Conservation (phyloP, 768 basidiomycete species). For the Mycena rebaudengoi region DNA sequence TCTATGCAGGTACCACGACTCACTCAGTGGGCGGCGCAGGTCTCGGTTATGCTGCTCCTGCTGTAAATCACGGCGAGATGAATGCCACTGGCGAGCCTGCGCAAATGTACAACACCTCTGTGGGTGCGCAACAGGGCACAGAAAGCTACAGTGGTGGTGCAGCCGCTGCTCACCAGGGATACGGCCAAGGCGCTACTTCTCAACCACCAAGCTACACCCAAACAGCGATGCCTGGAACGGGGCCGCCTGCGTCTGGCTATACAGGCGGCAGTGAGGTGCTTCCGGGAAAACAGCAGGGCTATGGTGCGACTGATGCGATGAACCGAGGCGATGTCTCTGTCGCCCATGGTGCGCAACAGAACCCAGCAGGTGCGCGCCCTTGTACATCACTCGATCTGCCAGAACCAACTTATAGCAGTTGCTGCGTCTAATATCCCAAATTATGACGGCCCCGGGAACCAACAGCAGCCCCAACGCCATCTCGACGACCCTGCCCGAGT, state of each 20-base stretch:
- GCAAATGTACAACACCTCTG: too few relatives aligned
- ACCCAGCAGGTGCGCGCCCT: conserved; percentile 3
- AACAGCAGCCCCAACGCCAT: background rate
- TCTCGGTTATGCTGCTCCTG: too few relatives aligned
- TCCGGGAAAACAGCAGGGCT: background rate
- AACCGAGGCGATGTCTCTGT: background rate
- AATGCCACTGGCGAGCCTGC: too few relatives aligned
- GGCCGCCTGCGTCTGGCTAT: background rate
- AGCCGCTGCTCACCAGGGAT: too few relatives aligned
- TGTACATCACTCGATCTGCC: background rate
- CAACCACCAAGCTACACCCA: too few relatives aligned
- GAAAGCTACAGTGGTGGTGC: too few relatives aligned
- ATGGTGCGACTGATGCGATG: background rate
- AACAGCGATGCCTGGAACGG: background rate
- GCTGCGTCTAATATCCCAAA: conserved; percentile 15
- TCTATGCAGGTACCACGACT: too few relatives aligned
- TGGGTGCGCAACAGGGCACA: too few relatives aligned
- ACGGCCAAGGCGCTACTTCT: too few relatives aligned
- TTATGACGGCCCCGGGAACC: conserved; percentile 20
- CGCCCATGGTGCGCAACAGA: conserved; percentile 2
- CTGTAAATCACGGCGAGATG: too few relatives aligned
- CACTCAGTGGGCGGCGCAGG: too few relatives aligned
- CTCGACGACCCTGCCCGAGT: background rate
- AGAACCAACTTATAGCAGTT: background rate
- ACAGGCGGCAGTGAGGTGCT: background rate